Evolutionary conservation across 768 basidiomycete species (phyloP).

Genomic region (Neoboletus subvelutipes): DNA sequence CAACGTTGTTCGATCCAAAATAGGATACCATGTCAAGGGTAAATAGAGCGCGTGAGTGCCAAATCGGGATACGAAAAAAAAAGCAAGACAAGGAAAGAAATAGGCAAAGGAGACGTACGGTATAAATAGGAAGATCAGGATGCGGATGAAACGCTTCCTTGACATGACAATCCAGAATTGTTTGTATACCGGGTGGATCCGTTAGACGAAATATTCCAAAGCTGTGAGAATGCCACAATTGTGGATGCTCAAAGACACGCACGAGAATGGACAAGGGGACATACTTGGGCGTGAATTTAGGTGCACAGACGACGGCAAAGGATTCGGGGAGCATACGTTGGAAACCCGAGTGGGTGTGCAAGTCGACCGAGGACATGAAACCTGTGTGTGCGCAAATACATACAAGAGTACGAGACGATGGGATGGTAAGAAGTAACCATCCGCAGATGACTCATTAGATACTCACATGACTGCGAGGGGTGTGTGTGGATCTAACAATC

Average conservation of each 20-base stretch:
- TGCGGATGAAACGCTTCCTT: slow-evolving; percentile 88
- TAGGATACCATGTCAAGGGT: not conserved
- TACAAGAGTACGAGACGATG: not conserved
- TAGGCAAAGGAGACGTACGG: slow-evolving; percentile 47
- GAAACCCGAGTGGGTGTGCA: slow-evolving; percentile 90
- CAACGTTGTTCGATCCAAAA: not conserved
- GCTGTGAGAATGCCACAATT: slow-evolving; percentile 24
- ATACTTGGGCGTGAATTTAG: slow-evolving; percentile 71
- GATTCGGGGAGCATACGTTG: slow-evolving; percentile 90
- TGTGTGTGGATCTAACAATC: slow-evolving; percentile 81
- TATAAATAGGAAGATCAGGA: slow-evolving; percentile 81
- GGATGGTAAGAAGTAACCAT: not conserved
- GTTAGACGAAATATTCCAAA: slow-evolving; percentile 91
- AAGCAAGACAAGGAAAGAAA: not conserved
- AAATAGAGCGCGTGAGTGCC: not conserved
- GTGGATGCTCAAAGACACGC: not conserved
- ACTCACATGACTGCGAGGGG: slow-evolving; percentile 82
- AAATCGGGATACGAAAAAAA: not conserved
- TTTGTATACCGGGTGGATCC: slow-evolving; percentile 78
- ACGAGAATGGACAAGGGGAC: slow-evolving; percentile 21
- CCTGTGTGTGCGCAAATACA: slow-evolving; percentile 39
- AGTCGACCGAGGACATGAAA: slow-evolving; percentile 93
- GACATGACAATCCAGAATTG: slow-evolving; percentile 63
- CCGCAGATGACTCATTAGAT: not conserved
- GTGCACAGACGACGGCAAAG: slow-evolving; percentile 91